Evolutionary conservation across 1,284 basidiomycete genomes (phyloP).

Genomic region (Tetrapyrgos nigripes): DNA sequence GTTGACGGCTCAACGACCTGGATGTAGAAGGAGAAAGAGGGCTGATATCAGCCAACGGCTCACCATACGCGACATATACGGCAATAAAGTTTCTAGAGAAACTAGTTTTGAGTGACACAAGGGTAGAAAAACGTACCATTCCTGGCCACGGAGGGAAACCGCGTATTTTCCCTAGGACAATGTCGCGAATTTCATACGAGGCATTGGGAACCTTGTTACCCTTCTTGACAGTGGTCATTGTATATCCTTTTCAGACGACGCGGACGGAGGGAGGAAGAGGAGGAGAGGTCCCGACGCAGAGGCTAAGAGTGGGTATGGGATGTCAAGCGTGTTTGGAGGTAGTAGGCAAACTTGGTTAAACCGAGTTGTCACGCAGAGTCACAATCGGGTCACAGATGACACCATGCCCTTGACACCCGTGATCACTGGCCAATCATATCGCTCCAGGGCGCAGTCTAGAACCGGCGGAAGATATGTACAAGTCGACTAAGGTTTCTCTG

Average conservation of each 20-base stretch:
- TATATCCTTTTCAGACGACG: neutral
- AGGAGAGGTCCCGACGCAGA: neutral
- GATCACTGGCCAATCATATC: neutral
- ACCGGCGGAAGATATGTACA: too few species aligned
- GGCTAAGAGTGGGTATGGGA: neutral
- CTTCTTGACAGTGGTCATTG: constrained; percentile 55
- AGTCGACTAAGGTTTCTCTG: too few species aligned
- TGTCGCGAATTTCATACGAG: constrained; percentile 62
- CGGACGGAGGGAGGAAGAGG: neutral
- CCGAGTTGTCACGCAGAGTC: neutral
- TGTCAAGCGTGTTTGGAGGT: neutral
- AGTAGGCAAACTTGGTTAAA: neutral
- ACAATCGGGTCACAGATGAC: neutral
- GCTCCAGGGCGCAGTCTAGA: too few species aligned
- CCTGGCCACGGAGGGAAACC: constrained; percentile 95
- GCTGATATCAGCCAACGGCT: constrained; percentile 2
- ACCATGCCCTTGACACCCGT: too few species aligned
- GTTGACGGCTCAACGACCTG: constrained; percentile 80
- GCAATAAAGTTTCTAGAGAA: constrained; percentile 18
- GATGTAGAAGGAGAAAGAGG: constrained; percentile 10
- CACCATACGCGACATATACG: neutral
- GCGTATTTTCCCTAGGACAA: constrained; percentile 92
- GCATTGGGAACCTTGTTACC: constrained; percentile 43
- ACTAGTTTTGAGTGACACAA: constrained; percentile 9
- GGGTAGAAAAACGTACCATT: constrained; percentile 61